These are phyloP conservation scores for Elsinoe fawcettii DNA, from an alignment of 2,329 filamentous ascomycete species.

Conservation along the genomic window DNA sequence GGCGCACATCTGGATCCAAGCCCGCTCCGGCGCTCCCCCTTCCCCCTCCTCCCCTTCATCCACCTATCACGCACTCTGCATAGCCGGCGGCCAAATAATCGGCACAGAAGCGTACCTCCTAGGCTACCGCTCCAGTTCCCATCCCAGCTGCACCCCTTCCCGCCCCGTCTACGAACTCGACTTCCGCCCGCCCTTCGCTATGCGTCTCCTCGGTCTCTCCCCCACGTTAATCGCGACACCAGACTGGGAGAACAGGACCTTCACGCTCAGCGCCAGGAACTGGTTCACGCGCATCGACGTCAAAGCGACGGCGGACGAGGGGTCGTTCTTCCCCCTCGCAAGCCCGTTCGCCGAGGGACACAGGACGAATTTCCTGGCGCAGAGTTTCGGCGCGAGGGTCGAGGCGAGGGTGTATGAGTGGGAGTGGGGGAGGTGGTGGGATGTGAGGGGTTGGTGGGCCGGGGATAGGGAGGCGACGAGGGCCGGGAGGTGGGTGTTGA, in stretches of 20 bases:
- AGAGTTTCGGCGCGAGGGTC: slow-evolving; percentile 42
- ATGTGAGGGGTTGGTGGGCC: slow-evolving; percentile 29
- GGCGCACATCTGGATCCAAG: slow-evolving; percentile 37
- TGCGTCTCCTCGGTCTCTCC: slow-evolving; percentile 31
- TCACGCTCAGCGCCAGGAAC: slow-evolving; percentile 33
- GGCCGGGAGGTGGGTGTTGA: slow-evolving; percentile 34
- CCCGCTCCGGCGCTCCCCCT: slow-evolving; percentile 23
- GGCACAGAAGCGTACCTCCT: slow-evolving; percentile 40
- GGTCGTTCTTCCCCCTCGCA: slow-evolving; percentile 39
- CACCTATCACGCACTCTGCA: slow-evolving; percentile 25
- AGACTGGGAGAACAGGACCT: slow-evolving; percentile 35
- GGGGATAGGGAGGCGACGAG: neutral
- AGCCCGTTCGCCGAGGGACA: slow-evolving; percentile 42
- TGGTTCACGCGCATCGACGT: slow-evolving; percentile 37
- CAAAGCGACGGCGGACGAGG: slow-evolving; percentile 34
- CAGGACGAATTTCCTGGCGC: slow-evolving; percentile 36
- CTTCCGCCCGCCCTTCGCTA: slow-evolving; percentile 40
- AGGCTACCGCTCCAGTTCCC: slow-evolving; percentile 35
- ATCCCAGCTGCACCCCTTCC: neutral
- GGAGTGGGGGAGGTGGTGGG: slow-evolving; percentile 31
- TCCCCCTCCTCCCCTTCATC: neutral
- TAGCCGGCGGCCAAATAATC: slow-evolving; percentile 34
- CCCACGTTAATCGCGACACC: slow-evolving; percentile 38
- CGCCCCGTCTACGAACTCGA: slow-evolving; percentile 30
- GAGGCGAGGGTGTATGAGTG: slow-evolving; percentile 36